phyloP scores from a whole-genome alignment of 139 green algal genomes.

The Picochlorum sp. region DNA sequence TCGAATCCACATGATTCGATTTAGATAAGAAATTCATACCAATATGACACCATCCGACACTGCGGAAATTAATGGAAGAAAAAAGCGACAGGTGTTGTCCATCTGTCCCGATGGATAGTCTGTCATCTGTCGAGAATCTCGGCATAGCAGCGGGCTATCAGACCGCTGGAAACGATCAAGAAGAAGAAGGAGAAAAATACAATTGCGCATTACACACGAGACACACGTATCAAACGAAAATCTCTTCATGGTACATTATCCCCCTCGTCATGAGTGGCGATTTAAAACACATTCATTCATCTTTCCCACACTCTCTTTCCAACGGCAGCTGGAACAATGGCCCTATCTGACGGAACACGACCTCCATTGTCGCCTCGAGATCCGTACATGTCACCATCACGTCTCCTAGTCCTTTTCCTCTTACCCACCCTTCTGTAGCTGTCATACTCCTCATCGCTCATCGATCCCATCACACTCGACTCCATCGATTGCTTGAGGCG shows the following conservation, averaged over 20 bases:
- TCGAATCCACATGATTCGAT: too few relatives aligned
- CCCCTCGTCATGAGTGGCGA: not conserved
- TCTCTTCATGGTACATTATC: not conserved
- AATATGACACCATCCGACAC: not conserved
- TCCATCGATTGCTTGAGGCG: not conserved
- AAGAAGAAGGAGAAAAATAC: not conserved
- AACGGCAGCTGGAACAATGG: slow-evolving; percentile 15
- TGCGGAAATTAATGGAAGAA: not conserved
- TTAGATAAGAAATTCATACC: too few relatives aligned
- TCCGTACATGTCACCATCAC: slow-evolving; percentile 6
- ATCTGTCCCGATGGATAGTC: not conserved
- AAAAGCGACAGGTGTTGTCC: not conserved
- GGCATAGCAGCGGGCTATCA: not conserved
- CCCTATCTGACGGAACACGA: slow-evolving; percentile 17
- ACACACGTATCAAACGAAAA: not conserved
- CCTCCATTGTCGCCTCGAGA: slow-evolving; percentile 9
- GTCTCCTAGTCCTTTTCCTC: not conserved
- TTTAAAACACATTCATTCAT: slow-evolving; percentile 2
- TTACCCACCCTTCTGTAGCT: slow-evolving; percentile 13
- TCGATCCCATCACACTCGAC: not conserved
- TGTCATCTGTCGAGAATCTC: not conserved
- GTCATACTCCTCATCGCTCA: slow-evolving; percentile 18
- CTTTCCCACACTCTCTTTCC: slow-evolving; percentile 1
- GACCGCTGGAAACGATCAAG: not conserved
- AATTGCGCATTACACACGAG: not conserved